Percentiles rank a stretch among this genome's conserved stretches.
These are phyloP conservation scores for Gonapodya prolifera DNA, from an alignment of 192 early-diverging fungal genomes.

Conservation along the genomic window DNA sequence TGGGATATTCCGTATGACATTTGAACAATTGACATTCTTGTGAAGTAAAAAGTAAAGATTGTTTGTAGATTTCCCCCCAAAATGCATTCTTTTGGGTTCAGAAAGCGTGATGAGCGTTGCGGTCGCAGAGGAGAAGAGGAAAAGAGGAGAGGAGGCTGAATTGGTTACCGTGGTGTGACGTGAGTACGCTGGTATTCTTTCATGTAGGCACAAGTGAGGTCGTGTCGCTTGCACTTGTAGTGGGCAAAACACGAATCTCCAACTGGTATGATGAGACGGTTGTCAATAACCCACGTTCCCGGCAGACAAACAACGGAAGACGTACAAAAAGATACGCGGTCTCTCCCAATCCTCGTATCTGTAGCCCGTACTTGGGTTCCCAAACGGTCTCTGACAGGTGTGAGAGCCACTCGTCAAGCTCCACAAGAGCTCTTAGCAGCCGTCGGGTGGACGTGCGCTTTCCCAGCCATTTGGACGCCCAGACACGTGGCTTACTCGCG, in stretches of 20 bases:
- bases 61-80: too few relatives aligned
- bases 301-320: not conserved
- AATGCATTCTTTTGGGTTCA: too few relatives aligned
- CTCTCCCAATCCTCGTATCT: not conserved
- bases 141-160: not conserved
- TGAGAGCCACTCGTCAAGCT: not conserved
- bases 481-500: not conserved
- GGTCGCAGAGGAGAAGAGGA: not conserved
- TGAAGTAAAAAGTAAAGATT: too few relatives aligned
- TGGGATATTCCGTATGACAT: too few relatives aligned
- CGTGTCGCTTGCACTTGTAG: not conserved
- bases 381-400: not conserved
- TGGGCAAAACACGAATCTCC: not conserved
- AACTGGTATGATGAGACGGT: not conserved
- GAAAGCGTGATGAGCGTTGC: too few relatives aligned
- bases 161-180: too few relatives aligned
- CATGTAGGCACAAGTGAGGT: not conserved
- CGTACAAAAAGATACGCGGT: not conserved
- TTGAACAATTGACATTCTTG: too few relatives aligned
- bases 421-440: not conserved
- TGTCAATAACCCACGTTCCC: not conserved
- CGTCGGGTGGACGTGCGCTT: not conserved
- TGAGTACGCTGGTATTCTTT: not conserved
- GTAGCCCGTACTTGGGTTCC: not conserved
- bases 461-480: not conserved